Base-by-base conservation (phyloP, 768 basidiomycete species). In the Symmetrospora coprosmae region DNA sequence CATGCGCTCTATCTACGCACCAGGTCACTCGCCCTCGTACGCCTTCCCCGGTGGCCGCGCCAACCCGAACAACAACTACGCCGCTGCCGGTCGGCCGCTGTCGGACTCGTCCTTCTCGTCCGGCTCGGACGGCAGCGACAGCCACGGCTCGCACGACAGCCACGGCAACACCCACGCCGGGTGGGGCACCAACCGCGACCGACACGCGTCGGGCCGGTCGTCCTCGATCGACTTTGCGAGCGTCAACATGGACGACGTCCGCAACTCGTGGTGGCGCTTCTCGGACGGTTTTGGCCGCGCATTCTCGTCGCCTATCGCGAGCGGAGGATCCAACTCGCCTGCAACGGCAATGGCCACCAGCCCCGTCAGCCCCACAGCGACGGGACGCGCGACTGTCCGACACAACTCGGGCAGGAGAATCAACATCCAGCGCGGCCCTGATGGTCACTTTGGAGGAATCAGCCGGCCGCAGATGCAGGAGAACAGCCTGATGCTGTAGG, bases 221-320 rank as follows among this genome's bases (percentile, higher is more conserved):
- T 58, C 55, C 13, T 28, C 25, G 31, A 58, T 58, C 11, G 55
- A 58, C 31, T 58, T 58, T 41, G 40, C 38, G 23, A 41, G 39
- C 31, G 55, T 58, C 43, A 35, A 47, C 37, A 16, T 9, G 25
- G 43, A 47, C 31, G 38, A 58, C 23, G 55, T 58, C 21, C 5
- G 55, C 30, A 58, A 40, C 37, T 58, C 55, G 23, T 58, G 55
- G 55, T 58, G 55, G 55, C 43, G 55, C n/a, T 58, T 58, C 23
- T 43, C 39, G 23, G 55, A 58, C 43, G 55, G 55, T 4, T 58
- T 45, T 33, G 55, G 55, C 6, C 40, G 55, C 43, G 55, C 55
- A 6, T 58, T 45, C 55, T 43, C 41, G 28, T 7, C 21, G 23
- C 41, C 55, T 58, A 25, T 6, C 35, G 30, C 49, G 6, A 35